These are phyloP conservation scores for Dillenia turbinata DNA, from an alignment of 164 flowering plant genomes.

Conservation along the genomic window DNA sequence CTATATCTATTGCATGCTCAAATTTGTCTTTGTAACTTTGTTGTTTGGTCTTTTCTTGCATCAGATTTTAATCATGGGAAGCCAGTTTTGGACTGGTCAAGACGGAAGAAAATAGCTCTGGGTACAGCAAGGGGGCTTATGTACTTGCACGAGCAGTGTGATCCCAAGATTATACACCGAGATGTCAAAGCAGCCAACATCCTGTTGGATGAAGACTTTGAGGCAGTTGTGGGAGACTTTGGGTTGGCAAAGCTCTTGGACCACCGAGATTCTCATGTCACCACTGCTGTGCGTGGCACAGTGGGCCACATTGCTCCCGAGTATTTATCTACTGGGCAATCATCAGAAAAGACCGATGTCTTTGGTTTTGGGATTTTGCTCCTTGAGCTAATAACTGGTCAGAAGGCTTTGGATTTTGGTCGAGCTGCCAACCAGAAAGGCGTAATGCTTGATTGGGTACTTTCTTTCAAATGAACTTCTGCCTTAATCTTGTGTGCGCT, in stretches of 20 bases:
- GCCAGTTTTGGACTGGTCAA: slow-evolving; percentile 76
- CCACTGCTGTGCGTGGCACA: slow-evolving; percentile 88
- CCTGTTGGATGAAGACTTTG: slow-evolving; percentile 77
- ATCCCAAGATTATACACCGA: slow-evolving; percentile 84
- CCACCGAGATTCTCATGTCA: slow-evolving; percentile 81
- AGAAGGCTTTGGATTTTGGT: slow-evolving; percentile 80
- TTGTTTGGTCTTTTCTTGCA: background rate
- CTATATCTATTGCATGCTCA: too few species aligned
- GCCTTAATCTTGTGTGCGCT: background rate
- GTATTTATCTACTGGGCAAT: slow-evolving; percentile 81
- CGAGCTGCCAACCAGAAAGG: slow-evolving; percentile 56
- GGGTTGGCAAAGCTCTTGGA: slow-evolving; percentile 90
- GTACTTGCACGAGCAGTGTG: slow-evolving; percentile 84
- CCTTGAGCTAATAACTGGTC: slow-evolving; percentile 80
- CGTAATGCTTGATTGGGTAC: slow-evolving; percentile 55
- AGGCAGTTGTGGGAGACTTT: slow-evolving; percentile 90
- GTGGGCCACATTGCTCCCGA: slow-evolving; percentile 95
- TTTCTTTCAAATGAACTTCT: background rate
- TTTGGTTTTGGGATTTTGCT: slow-evolving; percentile 85
- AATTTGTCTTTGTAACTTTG: too few species aligned
- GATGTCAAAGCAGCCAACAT: slow-evolving; percentile 93
- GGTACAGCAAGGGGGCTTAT: slow-evolving; percentile 84
- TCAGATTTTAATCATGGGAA: slow-evolving; percentile 52
- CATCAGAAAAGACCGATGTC: slow-evolving; percentile 85
- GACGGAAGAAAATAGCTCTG: slow-evolving; percentile 65